Evolutionary conservation across 805 yeast species (phyloP).

Genomic region (Pichia nakasei): DNA sequence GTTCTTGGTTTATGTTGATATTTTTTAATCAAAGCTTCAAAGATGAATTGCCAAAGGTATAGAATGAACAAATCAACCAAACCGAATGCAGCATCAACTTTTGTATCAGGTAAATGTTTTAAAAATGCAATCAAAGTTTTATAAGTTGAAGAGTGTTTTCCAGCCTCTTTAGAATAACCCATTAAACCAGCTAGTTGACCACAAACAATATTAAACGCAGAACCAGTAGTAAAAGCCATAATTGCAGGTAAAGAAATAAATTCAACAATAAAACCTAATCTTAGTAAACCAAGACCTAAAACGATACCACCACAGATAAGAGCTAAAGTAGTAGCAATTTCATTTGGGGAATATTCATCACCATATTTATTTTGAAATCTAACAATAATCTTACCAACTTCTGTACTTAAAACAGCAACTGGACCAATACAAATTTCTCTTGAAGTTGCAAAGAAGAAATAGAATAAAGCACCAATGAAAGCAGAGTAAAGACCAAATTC

Average conservation of each 20-base stretch:
- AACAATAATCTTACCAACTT: slow-evolving; percentile 70
- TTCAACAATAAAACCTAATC: slow-evolving; percentile 84
- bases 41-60: slow-evolving; percentile 59
- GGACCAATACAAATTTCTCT: slow-evolving; percentile 96
- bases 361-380: slow-evolving; percentile 42
- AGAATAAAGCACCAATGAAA: slow-evolving; percentile 81
- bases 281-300: slow-evolving; percentile 68
- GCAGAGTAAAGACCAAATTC: slow-evolving; percentile 88
- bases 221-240: slow-evolving; percentile 91
- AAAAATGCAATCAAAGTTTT: slow-evolving; percentile 60
- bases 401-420: slow-evolving; percentile 90
- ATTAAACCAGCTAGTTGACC: slow-evolving; percentile 85
- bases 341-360: slow-evolving; percentile 44
- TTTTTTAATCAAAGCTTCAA: slow-evolving; percentile 52
- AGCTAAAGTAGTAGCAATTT: slow-evolving; percentile 72
- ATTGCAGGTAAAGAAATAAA: slow-evolving; percentile 88
- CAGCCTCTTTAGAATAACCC: slow-evolving; percentile 61
- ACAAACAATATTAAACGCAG: slow-evolving; percentile 70
- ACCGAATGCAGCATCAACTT: slow-evolving; percentile 85
- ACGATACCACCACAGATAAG: slow-evolving; percentile 82
- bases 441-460: slow-evolving; percentile 88
- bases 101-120: slow-evolving; percentile 60
- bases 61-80: slow-evolving; percentile 64
- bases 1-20: slow-evolving; percentile 58
- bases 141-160: slow-evolving; percentile 68